Evolutionary conservation across 1,284 basidiomycete species (phyloP).

Genomic region (Ceratobasidium sp.): DNA sequence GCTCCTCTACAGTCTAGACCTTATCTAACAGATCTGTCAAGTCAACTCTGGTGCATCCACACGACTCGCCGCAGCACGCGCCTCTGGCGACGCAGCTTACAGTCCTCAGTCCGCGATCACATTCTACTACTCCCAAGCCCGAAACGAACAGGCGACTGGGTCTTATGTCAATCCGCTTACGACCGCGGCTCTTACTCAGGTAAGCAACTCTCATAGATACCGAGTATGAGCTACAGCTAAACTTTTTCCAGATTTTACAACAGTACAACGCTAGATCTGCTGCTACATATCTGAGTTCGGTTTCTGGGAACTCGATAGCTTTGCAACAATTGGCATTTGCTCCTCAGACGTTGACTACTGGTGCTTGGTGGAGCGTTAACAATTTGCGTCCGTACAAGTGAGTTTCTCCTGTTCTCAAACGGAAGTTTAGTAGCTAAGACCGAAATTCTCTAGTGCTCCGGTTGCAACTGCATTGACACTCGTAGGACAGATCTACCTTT

Average conservation of each 20-base stretch:
- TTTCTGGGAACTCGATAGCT: conserved; percentile 48
- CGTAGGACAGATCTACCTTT: conserved; percentile 62
- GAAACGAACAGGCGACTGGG: conserved; percentile 58
- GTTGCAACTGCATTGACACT: conserved; percentile 64
- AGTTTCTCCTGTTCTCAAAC: neutral
- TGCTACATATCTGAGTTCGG: conserved; percentile 53
- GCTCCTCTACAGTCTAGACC: no score
- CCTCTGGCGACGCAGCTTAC: conserved; percentile 56
- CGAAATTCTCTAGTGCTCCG: conserved; percentile 53
- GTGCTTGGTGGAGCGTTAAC: conserved; percentile 54
- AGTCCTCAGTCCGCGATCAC: conserved; percentile 56
- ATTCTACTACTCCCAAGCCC: conserved; percentile 58
- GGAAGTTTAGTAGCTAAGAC: neutral
- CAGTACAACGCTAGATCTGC: conserved; percentile 37
- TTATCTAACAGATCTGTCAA: conserved; percentile 43
- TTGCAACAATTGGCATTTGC: conserved; percentile 56
- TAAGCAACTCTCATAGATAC: conserved; percentile 38
- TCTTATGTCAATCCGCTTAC: conserved; percentile 56
- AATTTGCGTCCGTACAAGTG: conserved; percentile 62
- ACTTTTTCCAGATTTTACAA: conserved; percentile 39
- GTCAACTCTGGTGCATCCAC: conserved; percentile 56
- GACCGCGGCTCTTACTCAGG: conserved; percentile 50
- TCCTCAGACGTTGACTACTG: conserved; percentile 59
- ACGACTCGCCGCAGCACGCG: conserved; percentile 54
- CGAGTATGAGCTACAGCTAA: conserved; percentile 33